phyloP scores from a whole-genome alignment of 176 grass and related monocot genomes.

The Pontederia paniculata region DNA sequence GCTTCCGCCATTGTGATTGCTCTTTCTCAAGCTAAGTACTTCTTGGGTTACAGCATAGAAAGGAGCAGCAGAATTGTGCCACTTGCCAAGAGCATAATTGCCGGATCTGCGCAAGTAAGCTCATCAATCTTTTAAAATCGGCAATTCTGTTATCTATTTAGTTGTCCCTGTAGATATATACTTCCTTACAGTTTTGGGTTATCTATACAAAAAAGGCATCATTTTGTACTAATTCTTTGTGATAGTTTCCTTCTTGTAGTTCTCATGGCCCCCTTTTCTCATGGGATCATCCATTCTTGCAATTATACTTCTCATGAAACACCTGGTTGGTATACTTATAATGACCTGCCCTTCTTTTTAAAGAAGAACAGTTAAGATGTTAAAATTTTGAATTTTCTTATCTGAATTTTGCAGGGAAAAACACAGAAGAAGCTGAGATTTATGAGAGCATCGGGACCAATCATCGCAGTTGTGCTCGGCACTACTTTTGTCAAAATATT shows the following conservation, averaged over 20 bases:
- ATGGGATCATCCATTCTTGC: conserved; percentile 69
- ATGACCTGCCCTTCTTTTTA: neutral
- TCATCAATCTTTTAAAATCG: neutral
- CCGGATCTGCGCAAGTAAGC: conserved; percentile 63
- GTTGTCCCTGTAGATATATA: neutral
- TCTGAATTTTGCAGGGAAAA: conserved; percentile 57
- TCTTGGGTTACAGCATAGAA: conserved; percentile 66
- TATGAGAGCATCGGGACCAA: conserved; percentile 67
- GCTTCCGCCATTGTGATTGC: conserved; percentile 92
- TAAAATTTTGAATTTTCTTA: conserved; percentile 11
- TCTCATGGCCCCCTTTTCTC: conserved; percentile 84
- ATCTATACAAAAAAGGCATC: neutral
- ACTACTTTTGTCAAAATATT: conserved; percentile 89
- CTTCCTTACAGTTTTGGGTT: neutral
- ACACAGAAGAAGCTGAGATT: conserved; percentile 53
- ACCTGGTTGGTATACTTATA: conserved; percentile 29
- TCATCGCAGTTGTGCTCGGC: conserved; percentile 80
- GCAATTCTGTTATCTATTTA: too few species aligned
- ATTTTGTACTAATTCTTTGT: neutral
- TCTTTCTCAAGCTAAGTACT: conserved; percentile 92
- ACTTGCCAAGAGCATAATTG: conserved; percentile 67
- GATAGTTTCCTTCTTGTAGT: conserved; percentile 38
- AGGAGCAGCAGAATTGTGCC: conserved; percentile 95
- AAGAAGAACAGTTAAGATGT: neutral
- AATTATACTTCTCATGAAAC: conserved; percentile 79